Evolutionary conservation across 192 early-diverging fungal genomes (phyloP).

Genomic region (Podila minutissima): DNA sequence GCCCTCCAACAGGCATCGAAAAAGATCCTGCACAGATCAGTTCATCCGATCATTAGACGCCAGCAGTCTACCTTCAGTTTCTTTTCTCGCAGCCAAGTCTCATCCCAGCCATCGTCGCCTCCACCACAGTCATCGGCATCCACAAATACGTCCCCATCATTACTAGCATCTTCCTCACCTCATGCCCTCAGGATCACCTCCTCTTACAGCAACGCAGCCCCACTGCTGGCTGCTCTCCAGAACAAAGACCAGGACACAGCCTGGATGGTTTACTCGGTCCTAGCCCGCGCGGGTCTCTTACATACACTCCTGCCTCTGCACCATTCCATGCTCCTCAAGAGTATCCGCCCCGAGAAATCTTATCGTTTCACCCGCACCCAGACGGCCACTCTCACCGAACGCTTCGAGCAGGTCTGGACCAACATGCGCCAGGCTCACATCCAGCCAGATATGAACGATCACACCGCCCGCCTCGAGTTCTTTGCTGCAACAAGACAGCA

Average conservation of each 20-base stretch:
- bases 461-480: conserved; percentile 37
- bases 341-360: conserved; percentile 20
- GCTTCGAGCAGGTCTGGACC: conserved; percentile 36
- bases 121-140: neutral
- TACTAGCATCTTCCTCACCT: neutral
- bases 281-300: conserved; percentile 26
- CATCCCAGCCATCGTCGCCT: neutral
- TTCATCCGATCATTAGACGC: conserved; percentile 9
- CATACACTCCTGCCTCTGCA: conserved; percentile 28
- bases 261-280: conserved; percentile 42
- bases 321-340: conserved; percentile 31
- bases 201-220: conserved; percentile 28
- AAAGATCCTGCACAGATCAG: neutral
- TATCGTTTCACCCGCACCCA: conserved; percentile 13
- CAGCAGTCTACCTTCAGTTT: conserved; percentile 48
- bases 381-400: conserved; percentile 6
- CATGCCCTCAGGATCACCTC: conserved; percentile 29
- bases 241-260: conserved; percentile 47
- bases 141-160: neutral
- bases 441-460: conserved; percentile 45
- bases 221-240: conserved; percentile 34
- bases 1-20: conserved; percentile 1
- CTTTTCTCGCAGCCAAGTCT: conserved; percentile 26
- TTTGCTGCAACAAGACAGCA: conserved; percentile 23
- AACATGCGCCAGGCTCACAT: conserved; percentile 28